Evolutionary conservation across 768 basidiomycete genomes (phyloP).

Genomic region (Pholiota molesta): DNA sequence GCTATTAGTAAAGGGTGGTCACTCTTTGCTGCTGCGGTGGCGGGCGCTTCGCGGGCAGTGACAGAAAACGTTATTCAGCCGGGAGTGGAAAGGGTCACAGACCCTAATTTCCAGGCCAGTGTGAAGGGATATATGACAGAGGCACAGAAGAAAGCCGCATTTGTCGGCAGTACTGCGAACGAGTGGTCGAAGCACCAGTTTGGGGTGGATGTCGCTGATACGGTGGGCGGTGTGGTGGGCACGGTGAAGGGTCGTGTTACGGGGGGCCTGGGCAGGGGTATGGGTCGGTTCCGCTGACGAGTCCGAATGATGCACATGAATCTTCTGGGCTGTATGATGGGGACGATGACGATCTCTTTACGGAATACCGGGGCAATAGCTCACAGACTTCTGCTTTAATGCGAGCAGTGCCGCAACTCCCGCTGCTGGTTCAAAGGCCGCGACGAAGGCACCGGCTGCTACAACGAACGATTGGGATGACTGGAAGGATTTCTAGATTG

Average conservation of each 20-base stretch:
- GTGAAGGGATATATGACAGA: constrained; percentile 74
- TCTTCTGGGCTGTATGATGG: constrained; percentile 66
- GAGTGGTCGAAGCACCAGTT: constrained; percentile 76
- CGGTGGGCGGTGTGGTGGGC: constrained; percentile 70
- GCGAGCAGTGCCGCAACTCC: constrained; percentile 1
- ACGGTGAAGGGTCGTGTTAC: constrained; percentile 60
- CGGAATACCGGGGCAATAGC: constrained; percentile 40
- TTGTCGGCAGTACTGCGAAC: constrained; percentile 67
- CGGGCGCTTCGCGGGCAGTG: constrained; percentile 76
- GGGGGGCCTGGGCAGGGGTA: constrained; percentile 61
- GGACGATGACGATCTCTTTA: constrained; percentile 71
- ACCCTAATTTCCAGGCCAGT: constrained; percentile 78
- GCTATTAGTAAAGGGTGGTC: constrained; percentile 96
- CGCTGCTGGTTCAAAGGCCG: constrained; percentile 10
- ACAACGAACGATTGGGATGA: constrained; percentile 72
- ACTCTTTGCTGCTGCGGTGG: constrained; percentile 85
- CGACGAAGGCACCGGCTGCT: constrained; percentile 32
- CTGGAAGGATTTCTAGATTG: constrained; percentile 76
- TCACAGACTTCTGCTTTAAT: constrained; percentile 20
- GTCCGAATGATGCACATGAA: constrained; percentile 51
- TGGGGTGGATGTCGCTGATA: constrained; percentile 86
- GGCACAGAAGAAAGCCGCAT: constrained; percentile 65
- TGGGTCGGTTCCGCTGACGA: constrained; percentile 44
- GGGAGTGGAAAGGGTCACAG: constrained; percentile 76
- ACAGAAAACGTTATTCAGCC: constrained; percentile 91